Conservation (phyloP, 164 flowering plant genomes). For the Vitis amurensis region DNA sequence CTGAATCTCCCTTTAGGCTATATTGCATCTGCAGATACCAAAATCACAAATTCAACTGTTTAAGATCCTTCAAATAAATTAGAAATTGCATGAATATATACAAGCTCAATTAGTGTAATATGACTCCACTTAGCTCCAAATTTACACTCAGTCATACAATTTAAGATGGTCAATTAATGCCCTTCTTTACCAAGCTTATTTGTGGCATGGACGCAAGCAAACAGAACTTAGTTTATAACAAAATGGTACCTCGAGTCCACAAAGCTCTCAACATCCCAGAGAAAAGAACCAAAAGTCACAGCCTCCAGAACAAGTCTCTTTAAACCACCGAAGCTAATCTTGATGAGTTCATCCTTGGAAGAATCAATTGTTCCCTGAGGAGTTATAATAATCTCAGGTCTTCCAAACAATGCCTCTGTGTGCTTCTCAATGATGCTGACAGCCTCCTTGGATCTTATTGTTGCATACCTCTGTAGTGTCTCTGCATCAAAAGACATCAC, state of each 20-base stretch:
- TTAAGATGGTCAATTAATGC: too few relatives aligned
- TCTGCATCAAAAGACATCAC: conserved; percentile 94
- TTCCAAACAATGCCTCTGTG: conserved; percentile 93
- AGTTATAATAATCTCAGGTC: conserved; percentile 72
- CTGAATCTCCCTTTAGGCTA: too few relatives aligned
- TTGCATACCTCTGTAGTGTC: conserved; percentile 86
- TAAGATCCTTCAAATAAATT: too few relatives aligned
- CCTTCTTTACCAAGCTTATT: too few relatives aligned
- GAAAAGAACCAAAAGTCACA: conserved; percentile 94
- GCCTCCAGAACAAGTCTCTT: conserved; percentile 91
- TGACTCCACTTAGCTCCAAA: too few relatives aligned
- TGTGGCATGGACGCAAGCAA: too few relatives aligned
- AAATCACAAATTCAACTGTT: too few relatives aligned
- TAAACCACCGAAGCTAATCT: conserved; percentile 81
- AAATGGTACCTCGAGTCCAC: conserved; percentile 94
- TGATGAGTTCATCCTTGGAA: conserved; percentile 71
- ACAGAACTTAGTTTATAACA: conserved; percentile 42
- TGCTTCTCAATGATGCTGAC: conserved; percentile 91
- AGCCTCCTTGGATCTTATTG: conserved; percentile 92
- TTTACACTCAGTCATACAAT: too few relatives aligned
- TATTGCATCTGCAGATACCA: too few relatives aligned
- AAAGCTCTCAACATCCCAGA: conserved; percentile 95
- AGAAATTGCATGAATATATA: too few relatives aligned
- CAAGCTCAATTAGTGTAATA: too few relatives aligned
- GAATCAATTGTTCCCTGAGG: conserved; percentile 77